phyloP scores from a whole-genome alignment of 2,329 filamentous ascomycete genomes.

The Ophiostoma sp. region DNA sequence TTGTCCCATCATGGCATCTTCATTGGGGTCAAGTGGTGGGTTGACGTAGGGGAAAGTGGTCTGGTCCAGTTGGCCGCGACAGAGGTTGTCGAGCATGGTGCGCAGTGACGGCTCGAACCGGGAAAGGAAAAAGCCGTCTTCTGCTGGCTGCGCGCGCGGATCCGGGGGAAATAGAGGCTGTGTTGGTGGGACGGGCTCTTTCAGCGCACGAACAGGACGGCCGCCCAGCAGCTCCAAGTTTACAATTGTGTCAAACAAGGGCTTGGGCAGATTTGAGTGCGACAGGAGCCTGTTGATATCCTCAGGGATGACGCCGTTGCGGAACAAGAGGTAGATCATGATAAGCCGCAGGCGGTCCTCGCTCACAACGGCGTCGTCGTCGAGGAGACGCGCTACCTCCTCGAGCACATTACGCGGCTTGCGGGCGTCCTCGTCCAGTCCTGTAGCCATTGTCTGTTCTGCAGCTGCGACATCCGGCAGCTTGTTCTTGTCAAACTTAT shows the following conservation, averaged over 20 bases:
- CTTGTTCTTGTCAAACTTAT: conserved; percentile 78
- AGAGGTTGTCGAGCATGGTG: conserved; percentile 71
- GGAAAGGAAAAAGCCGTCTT: conserved; percentile 79
- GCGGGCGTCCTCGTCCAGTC: conserved; percentile 84
- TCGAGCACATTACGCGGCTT: conserved; percentile 87
- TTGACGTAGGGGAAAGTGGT: conserved; percentile 67
- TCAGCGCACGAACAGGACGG: conserved; percentile 61
- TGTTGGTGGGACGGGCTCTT: conserved; percentile 64
- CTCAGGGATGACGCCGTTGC: conserved; percentile 75
- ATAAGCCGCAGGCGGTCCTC: conserved; percentile 79
- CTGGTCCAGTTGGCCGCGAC: conserved; percentile 62
- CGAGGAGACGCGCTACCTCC: conserved; percentile 78
- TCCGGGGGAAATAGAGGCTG: conserved; percentile 69
- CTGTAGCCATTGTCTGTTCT: conserved; percentile 88
- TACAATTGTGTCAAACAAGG: conserved; percentile 65
- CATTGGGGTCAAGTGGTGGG: conserved; percentile 59
- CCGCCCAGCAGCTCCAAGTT: conserved; percentile 82
- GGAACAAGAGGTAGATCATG: conserved; percentile 77
- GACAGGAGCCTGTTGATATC: conserved; percentile 80
- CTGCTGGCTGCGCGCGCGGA: conserved; percentile 38
- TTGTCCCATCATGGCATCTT: conserved; percentile 54
- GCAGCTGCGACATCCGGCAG: conserved; percentile 79
- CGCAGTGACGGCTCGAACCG: conserved; percentile 80
- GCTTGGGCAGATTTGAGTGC: conserved; percentile 71
- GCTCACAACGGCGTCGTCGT: conserved; percentile 68